A percentile compares a stretch with the other conserved stretches of the same genome.
phyloP scores from a whole-genome alignment of 169 alveolate species.

The Eimeria zaria region DNA sequence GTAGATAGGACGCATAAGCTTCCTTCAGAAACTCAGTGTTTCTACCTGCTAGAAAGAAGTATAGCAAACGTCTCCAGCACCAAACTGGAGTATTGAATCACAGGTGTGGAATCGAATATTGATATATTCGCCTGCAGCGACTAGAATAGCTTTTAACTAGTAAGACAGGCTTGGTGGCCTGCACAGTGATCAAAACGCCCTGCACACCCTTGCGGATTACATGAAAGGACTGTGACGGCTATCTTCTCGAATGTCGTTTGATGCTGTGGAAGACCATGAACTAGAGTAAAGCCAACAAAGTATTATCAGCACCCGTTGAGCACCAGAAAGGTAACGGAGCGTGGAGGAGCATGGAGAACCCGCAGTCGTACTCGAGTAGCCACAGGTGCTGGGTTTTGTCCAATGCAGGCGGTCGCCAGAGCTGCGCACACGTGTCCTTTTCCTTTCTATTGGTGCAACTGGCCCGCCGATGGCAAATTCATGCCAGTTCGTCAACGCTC shows the following conservation, averaged over 20 bases:
- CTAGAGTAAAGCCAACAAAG: background rate
- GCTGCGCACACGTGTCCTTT: background rate
- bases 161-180: background rate
- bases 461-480: background rate
- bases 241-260: background rate
- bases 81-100: background rate
- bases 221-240: background rate
- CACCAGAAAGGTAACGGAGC: background rate
- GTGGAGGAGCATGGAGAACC: background rate
- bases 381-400: background rate
- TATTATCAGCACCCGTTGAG: background rate
- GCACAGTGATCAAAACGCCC: background rate
- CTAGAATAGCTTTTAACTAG: background rate
- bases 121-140: background rate
- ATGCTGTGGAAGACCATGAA: background rate
- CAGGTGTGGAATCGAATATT: background rate
- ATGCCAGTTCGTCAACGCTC: background rate
- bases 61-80: background rate
- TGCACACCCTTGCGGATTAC: background rate
- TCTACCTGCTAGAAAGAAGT: background rate
- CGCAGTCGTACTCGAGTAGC: background rate
- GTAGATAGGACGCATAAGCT: background rate
- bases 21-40: background rate
- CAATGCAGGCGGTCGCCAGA: background rate
- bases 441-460: background rate